Evolutionary conservation across 208 protist genomes (phyloP), one percentile per base, ranked within the genome.

Genomic region (Trypanosomatidae sp.): DNA sequence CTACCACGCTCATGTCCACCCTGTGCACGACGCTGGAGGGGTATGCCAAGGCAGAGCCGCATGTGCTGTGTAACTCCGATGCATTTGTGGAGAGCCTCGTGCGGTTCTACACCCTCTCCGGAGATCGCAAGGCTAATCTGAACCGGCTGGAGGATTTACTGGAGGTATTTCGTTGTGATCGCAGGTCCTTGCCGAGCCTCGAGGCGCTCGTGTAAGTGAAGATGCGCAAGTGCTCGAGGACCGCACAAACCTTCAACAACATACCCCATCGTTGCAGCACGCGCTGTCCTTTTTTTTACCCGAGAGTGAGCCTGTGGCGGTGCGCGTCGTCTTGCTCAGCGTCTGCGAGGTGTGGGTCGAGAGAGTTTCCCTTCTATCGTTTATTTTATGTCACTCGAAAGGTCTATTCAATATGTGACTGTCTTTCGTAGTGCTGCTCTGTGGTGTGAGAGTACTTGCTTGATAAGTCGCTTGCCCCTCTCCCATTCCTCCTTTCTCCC

Each of bases 21-120:
- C 46, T 85, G 44, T 74, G 77, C 53, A 41, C 73, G 0, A 85
- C 82, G 33, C 84, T 92, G 76, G 89, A 96, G 75, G 65, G 64
- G 36, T 92, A 90, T 74, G 39, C 91, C 19, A 76, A 77, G 39
- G 77, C 82, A 19, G 84, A 93, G 62, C 85, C 89, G n/a, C 77
- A 85, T 0, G 81, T 72, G 46, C 59, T 93, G 36, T 76, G 85
- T 33, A 77, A 87, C 55, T 91, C 78, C 2, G 87, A 91, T 71
- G 84, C 87, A 2, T 94, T 96, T 80, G 65, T 96, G 8, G 76
- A 79, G n/a, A 88, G 91, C 58, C 73, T 84, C 74, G 87, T 89
- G n/a, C 91, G 91, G 13, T 75, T 94, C 60, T 96, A 96, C 77
- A 90, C 88, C 25, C 80, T 96, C 52, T 81, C 83, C 46, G 87